Percentiles rank a stretch among this genome's conserved stretches.
These are phyloP conservation scores for Daphne laureola DNA, from an alignment of 441 rosid genomes.

Conservation along the genomic window DNA sequence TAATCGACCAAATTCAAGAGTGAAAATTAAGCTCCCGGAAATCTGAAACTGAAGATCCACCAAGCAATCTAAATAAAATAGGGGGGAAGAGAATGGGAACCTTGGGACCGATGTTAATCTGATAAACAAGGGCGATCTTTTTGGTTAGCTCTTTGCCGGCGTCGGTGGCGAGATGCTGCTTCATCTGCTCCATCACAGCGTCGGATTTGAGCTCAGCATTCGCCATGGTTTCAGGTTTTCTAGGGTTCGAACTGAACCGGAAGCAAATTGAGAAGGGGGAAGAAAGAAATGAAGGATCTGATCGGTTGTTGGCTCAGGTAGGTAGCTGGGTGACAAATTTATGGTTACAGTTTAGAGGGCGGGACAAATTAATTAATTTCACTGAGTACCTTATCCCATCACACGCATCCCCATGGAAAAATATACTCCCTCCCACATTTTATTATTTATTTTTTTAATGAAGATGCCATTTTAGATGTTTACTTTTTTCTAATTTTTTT, in stretches of 20 bases:
- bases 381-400: neutral
- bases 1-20: conserved; percentile 5
- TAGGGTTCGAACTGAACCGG: no score
- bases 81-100: conserved; percentile 15
- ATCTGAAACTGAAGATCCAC: neutral
- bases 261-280: neutral
- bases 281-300: neutral
- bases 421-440: no score
- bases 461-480: no score
- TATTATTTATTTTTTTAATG: no score
- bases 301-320: neutral
- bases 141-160: conserved; percentile 50
- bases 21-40: neutral
- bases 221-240: conserved; percentile 28
- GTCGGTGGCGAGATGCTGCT: conserved; percentile 57
- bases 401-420: conserved; percentile 13
- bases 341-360: neutral
- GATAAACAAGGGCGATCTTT: conserved; percentile 79
- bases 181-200: conserved; percentile 57
- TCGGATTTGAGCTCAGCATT: conserved; percentile 60
- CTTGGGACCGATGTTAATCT: conserved; percentile 85
- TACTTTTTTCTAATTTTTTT: no score
- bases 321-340: no score
- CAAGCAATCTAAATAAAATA: neutral
- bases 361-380: conserved; percentile 8